Conservation (phyloP, 495 filamentous ascomycete species). For the Trichocladium antarcticum region DNA sequence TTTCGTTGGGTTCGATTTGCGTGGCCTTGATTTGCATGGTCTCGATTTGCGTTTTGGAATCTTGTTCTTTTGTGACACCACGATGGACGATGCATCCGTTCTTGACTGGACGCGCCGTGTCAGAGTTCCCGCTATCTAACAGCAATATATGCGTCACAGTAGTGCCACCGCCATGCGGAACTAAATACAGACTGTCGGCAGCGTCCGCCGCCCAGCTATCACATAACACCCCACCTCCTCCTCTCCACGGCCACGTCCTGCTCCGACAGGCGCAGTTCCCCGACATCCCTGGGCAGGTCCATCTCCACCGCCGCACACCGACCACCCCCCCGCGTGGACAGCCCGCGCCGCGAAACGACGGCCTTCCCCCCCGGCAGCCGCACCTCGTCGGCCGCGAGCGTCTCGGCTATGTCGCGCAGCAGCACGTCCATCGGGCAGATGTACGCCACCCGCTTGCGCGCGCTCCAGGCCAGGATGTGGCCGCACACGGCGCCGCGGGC, state of each 20-base stretch:
- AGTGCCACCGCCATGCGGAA: too few relatives aligned
- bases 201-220: constrained; percentile 6
- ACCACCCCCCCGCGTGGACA: background rate
- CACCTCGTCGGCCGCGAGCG: constrained; percentile 48
- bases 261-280: constrained; percentile 11
- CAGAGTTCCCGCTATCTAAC: too few relatives aligned
- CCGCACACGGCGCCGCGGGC: constrained; percentile 70
- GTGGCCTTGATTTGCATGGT: background rate
- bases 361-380: constrained; percentile 38
- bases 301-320: constrained; percentile 17
- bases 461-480: constrained; percentile 79
- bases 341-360: constrained; percentile 1
- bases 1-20: too few relatives aligned
- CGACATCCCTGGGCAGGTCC: constrained; percentile 11
- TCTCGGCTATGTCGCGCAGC: constrained; percentile 70
- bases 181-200: background rate
- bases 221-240: constrained; percentile 10
- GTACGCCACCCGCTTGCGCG: constrained; percentile 64
- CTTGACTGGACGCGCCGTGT: too few relatives aligned
- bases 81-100: too few relatives aligned
- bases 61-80: too few relatives aligned
- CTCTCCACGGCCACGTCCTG: background rate
- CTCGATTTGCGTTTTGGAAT: too few relatives aligned
- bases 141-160: too few relatives aligned
- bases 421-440: constrained; percentile 91